Conservation (phyloP, 2,329 filamentous ascomycete genomes). For the Cladosporium sp. region DNA sequence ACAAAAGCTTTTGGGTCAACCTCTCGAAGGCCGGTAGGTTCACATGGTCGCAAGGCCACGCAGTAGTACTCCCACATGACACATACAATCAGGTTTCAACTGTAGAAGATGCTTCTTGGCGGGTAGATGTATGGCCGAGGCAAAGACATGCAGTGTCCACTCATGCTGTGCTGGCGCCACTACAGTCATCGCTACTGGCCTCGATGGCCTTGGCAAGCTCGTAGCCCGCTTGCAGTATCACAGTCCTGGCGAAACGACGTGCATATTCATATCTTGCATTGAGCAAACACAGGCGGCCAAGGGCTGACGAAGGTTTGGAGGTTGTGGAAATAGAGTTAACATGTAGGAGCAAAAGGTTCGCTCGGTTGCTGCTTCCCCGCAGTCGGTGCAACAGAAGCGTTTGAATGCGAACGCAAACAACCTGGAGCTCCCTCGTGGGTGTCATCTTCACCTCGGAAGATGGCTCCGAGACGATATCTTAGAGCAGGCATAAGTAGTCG, state of each 20-base stretch:
- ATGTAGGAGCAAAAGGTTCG: background rate
- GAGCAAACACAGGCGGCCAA: background rate
- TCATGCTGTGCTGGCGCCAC: background rate
- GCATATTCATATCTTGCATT: background rate
- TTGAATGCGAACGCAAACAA: background rate
- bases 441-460: background rate
- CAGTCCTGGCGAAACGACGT: background rate
- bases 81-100: background rate
- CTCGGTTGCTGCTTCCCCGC: background rate
- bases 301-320: background rate
- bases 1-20: background rate
- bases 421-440: background rate
- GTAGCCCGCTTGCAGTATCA: background rate
- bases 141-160: background rate
- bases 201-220: background rate
- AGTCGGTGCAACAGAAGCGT: background rate
- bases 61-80: background rate
- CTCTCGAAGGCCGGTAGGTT: background rate
- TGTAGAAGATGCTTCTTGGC: background rate
- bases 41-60: background rate
- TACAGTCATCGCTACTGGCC: background rate
- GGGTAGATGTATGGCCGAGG: background rate
- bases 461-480: background rate
- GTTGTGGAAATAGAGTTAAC: background rate
- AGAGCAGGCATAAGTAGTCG: background rate